Base-by-base conservation (phyloP, 768 basidiomycete species). In the Kwoniella mangroviensis region DNA sequence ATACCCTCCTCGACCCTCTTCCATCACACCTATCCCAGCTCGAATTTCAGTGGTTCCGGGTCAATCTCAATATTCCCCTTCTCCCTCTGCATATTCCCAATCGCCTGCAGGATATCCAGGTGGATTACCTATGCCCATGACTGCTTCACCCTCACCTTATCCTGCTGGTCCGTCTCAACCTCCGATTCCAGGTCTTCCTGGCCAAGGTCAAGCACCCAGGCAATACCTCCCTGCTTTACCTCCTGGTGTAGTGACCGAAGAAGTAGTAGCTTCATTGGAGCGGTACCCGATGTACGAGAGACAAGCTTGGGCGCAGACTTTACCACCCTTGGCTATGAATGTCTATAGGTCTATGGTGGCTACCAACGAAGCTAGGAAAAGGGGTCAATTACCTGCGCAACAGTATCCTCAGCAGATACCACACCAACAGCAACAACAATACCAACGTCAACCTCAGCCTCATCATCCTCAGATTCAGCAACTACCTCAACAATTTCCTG, bases 281-380 rank as follows among this genome's bases (percentile, higher is more conserved):
- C 70, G 73, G 63, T 82, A 82, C 59, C 75, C 76, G 9, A 34
- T 66, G 11, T 67, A 78, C 24, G 79, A 80, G 51, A 77, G 78
- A 67, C 66, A 71, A 60, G 69, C 72, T 0, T 82, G 81, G 81
- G 70, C 69, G 3, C 53, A 64, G 24, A 65, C 78, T 6, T 72
- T 82, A 3, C 59, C 69, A 2, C 74, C 75, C 0, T 51, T 69
- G 19, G 70, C 68, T 10, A 55, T 73, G 67, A 68, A 74, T 26
- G 69, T 77, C 12, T 77, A 75, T 58, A 73, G 76, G 0, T 72
- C 75, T 22, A 76, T 78, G 45, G 42, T 70, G n/a, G 77, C 77
- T 15, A 67, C 72, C 13, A 69, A 71, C 21, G 75, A 77, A 40
- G 73, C 69, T 4, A 42, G 72, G 15, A 73, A 70, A 45, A 49